These are phyloP conservation scores for Sporothrix variecibatus DNA, from an alignment of 2,329 filamentous ascomycete species.

Conservation along the genomic window DNA sequence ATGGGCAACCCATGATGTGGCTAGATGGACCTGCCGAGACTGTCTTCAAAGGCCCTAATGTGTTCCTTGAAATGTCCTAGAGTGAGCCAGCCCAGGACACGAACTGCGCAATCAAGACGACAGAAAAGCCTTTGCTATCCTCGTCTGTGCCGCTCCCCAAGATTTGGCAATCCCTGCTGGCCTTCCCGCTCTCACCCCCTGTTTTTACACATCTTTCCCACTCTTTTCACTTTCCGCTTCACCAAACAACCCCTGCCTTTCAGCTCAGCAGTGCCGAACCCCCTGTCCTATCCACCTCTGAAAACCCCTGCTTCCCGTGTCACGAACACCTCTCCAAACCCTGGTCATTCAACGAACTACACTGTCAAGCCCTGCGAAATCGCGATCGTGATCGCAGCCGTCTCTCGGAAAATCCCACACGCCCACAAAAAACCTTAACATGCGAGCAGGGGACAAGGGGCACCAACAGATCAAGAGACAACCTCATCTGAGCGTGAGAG, in stretches of 20 bases:
- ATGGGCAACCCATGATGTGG: neutral
- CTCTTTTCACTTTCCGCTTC: neutral
- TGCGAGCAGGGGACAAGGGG: neutral
- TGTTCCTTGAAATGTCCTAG: neutral
- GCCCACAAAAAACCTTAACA: neutral
- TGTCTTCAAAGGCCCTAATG: neutral
- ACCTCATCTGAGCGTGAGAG: no score
- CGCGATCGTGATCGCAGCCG: neutral
- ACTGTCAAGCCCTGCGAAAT: neutral
- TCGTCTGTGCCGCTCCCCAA: neutral
- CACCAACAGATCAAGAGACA: neutral
- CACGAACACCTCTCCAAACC: neutral
- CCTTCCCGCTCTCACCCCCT: slow-evolving; percentile 6
- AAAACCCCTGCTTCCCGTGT: neutral
- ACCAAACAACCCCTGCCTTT: neutral
- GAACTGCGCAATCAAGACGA: neutral
- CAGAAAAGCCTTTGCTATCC: no score
- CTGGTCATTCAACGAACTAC: neutral
- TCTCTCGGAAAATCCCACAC: neutral
- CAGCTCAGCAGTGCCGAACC: neutral
- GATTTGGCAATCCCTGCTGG: slow-evolving; percentile 6
- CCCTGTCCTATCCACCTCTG: neutral
- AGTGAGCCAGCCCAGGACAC: neutral
- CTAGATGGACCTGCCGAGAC: neutral
- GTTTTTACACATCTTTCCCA: neutral